These are phyloP conservation scores for Podospora tetraspora DNA, from an alignment of 495 filamentous ascomycete species.

Conservation along the genomic window DNA sequence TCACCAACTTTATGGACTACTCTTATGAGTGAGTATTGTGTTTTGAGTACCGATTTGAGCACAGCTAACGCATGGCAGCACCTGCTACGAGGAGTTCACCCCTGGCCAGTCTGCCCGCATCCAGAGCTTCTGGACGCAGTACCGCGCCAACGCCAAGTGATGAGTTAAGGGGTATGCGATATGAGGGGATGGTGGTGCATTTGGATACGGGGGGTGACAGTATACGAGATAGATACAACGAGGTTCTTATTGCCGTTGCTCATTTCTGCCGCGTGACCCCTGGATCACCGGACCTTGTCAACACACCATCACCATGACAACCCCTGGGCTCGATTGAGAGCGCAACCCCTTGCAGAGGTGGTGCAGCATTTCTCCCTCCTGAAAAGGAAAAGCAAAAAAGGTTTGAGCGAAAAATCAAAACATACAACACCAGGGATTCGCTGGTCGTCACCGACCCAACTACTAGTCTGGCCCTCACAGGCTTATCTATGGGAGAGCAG, in stretches of 20 bases:
- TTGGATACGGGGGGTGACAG: neutral
- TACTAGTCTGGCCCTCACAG: constrained; percentile 35
- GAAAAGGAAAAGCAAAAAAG: too few species aligned
- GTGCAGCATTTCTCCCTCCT: too few species aligned
- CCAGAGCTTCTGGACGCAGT: constrained; percentile 36
- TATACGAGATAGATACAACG: neutral
- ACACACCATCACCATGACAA: too few species aligned
- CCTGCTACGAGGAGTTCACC: constrained; percentile 46
- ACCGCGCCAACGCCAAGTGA: constrained; percentile 29
- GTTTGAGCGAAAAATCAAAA: neutral
- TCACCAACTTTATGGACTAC: constrained; percentile 65
- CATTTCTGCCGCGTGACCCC: too few species aligned
- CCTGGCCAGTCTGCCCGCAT: constrained; percentile 43
- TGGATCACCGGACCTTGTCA: too few species aligned
- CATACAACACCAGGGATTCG: constrained; percentile 25
- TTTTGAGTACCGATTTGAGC: neutral
- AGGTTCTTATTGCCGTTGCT: neutral
- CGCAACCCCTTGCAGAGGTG: too few species aligned
- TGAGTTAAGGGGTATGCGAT: too few species aligned
- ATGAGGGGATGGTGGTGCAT: neutral
- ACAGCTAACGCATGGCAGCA: constrained; percentile 10
- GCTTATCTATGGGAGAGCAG: constrained; percentile 46
- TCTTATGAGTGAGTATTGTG: constrained; percentile 46
- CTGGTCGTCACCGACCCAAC: constrained; percentile 45
- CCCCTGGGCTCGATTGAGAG: too few species aligned